Percentiles rank a stretch among this genome's conserved stretches.
These are phyloP conservation scores for Fusarium brachygibbosum DNA, from an alignment of 2,329 filamentous ascomycete species.

Conservation along the genomic window DNA sequence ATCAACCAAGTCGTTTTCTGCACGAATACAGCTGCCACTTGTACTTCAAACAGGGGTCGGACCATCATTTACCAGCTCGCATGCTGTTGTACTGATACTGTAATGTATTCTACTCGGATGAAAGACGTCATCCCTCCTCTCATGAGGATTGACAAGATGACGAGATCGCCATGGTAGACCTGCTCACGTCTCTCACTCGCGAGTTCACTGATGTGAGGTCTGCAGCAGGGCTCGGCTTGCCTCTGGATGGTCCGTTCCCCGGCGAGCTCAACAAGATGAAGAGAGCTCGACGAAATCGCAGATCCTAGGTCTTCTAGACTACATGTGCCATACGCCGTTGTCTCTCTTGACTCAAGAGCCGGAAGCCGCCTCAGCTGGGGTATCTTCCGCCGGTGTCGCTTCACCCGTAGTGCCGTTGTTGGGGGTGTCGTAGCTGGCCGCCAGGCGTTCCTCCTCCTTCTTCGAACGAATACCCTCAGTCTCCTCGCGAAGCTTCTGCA, in stretches of 20 bases:
- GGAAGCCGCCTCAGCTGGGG: constrained; percentile 40
- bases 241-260: constrained; percentile 48
- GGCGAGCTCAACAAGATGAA: constrained; percentile 37
- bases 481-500: constrained; percentile 85
- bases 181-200: constrained; percentile 42
- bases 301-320: constrained; percentile 44
- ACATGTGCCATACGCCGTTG: constrained; percentile 35
- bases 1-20: constrained; percentile 13
- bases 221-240: constrained; percentile 51
- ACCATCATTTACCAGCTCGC: constrained; percentile 33
- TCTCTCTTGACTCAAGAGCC: constrained; percentile 44
- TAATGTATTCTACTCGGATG: constrained; percentile 49
- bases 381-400: constrained; percentile 35
- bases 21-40: constrained; percentile 18
- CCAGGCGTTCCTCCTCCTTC: constrained; percentile 82
- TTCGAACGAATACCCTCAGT: constrained; percentile 80
- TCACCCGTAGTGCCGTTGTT: constrained; percentile 23
- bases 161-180: constrained; percentile 49
- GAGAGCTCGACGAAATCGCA: constrained; percentile 46
- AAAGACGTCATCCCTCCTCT: constrained; percentile 47
- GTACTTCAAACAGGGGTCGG: constrained; percentile 21
- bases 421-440: constrained; percentile 50
- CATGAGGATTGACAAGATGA: constrained; percentile 45
- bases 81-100: constrained; percentile 36
- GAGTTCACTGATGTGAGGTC: constrained; percentile 37